phyloP scores from a whole-genome alignment of 352 stramenopile species.

The Phytophthora nicotianae region DNA sequence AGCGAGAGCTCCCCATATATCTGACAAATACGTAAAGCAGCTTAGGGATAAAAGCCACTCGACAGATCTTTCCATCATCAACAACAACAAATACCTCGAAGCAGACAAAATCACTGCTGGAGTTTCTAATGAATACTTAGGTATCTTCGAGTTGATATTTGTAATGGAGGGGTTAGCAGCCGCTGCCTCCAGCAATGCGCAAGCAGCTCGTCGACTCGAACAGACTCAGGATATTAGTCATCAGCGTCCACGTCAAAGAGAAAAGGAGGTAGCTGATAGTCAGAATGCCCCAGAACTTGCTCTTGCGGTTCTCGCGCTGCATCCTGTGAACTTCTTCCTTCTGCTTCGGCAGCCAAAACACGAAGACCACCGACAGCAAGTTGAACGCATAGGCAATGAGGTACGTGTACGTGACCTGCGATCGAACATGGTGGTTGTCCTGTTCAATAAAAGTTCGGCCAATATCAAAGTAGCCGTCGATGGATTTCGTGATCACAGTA shows the following conservation, averaged over 20 bases:
- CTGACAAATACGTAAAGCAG: no score
- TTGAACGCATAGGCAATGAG: constrained; percentile 59
- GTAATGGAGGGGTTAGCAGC: constrained; percentile 41
- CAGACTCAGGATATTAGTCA: constrained; percentile 64
- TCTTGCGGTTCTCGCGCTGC: constrained; percentile 42
- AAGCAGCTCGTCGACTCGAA: constrained; percentile 61
- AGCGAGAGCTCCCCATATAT: not conserved
- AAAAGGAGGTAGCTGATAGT: constrained; percentile 43
- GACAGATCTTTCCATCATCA: no score
- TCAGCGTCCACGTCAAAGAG: constrained; percentile 52
- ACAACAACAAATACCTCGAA: no score
- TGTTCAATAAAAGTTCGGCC: constrained; percentile 39
- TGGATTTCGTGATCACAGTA: constrained; percentile 55
- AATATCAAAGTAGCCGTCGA: constrained; percentile 58
- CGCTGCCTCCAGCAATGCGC: constrained; percentile 51
- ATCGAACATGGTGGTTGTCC: constrained; percentile 44
- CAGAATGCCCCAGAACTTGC: constrained; percentile 38
- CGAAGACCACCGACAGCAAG: constrained; percentile 43
- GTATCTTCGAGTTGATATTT: not conserved
- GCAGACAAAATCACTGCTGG: no score
- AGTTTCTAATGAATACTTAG: no score
- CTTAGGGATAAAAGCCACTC: no score
- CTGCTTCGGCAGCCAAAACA: constrained; percentile 48
- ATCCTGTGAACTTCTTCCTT: constrained; percentile 51
- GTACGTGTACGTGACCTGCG: constrained; percentile 55